phyloP scores from a whole-genome alignment of 805 yeast genomes.

The Metschnikowia cubensis region DNA sequence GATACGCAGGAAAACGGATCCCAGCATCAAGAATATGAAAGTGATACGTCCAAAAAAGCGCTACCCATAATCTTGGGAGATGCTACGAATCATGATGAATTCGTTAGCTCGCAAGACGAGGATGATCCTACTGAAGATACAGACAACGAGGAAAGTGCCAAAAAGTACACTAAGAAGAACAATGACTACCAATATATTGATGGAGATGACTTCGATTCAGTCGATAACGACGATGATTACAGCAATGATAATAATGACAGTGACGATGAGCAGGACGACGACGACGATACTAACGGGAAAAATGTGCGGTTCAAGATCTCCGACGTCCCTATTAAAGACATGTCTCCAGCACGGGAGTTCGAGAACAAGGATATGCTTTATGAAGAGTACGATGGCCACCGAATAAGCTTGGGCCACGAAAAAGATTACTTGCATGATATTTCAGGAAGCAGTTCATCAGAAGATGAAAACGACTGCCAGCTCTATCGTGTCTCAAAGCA shows the following conservation, averaged over 20 bases:
- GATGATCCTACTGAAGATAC: conserved; percentile 2
- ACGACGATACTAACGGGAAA: conserved; percentile 15
- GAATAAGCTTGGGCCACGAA: conserved; percentile 19
- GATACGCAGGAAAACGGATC: conserved; percentile 6
- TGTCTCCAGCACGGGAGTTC: conserved; percentile 28
- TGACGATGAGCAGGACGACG: conserved; percentile 21
- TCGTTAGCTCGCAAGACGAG: conserved; percentile 22
- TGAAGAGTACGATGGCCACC: conserved; percentile 26
- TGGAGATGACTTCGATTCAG: neutral
- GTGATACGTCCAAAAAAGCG: conserved; percentile 15
- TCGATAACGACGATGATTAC: conserved; percentile 4
- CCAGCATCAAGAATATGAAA: conserved; percentile 18
- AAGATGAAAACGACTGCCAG: conserved; percentile 32
- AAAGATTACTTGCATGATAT: conserved; percentile 35
- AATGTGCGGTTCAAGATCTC: conserved; percentile 10
- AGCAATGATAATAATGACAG: conserved; percentile 13
- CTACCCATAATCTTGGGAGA: conserved; percentile 34
- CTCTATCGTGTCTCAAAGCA: conserved; percentile 43
- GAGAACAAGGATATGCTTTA: conserved; percentile 18
- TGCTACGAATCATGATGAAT: conserved; percentile 30
- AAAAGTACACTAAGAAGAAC: neutral
- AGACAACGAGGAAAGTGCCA: neutral
- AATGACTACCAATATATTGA: conserved; percentile 5
- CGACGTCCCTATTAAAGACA: conserved; percentile 24
- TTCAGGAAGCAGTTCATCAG: conserved; percentile 44